Conservation (phyloP, 495 filamentous ascomycete genomes). For the Aspergillus haitiensis region DNA sequence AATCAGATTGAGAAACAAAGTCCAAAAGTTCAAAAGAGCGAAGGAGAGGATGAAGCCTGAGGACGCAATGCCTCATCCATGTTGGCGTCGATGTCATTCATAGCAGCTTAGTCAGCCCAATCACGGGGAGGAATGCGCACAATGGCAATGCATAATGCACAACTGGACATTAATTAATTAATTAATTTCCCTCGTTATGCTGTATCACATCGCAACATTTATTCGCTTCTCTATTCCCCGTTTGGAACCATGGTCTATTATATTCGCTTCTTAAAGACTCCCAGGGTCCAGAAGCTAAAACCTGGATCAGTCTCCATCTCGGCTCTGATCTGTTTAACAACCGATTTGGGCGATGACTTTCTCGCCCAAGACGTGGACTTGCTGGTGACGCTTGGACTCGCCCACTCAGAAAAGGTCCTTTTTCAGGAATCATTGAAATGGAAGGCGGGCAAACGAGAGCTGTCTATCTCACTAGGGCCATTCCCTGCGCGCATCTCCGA, state of each 20-base stretch:
- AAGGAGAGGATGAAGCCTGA: neutral
- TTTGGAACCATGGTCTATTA: slow-evolving; percentile 59
- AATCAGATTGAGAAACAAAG: neutral
- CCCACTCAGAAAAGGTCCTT: slow-evolving; percentile 37
- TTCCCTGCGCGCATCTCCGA: slow-evolving; percentile 30
- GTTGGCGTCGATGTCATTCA: neutral
- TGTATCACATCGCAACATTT: too few species aligned
- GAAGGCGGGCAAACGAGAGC: slow-evolving; percentile 55
- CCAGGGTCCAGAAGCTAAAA: slow-evolving; percentile 47
- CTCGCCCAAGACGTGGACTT: slow-evolving; percentile 64
- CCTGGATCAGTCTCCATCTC: slow-evolving; percentile 38
- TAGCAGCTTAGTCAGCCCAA: too few species aligned
- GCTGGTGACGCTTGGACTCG: slow-evolving; percentile 44
- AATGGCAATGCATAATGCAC: too few species aligned
- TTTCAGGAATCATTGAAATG: slow-evolving; percentile 50
- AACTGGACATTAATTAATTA: too few species aligned
- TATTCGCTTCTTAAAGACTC: slow-evolving; percentile 71
- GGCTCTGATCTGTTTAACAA: slow-evolving; percentile 76
- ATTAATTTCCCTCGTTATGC: too few species aligned
- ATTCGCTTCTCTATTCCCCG: too few species aligned
- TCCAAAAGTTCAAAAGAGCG: neutral
- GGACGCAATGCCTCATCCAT: neutral
- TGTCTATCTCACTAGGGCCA: slow-evolving; percentile 42
- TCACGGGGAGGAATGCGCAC: too few species aligned
- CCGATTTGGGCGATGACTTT: slow-evolving; percentile 87